Base-by-base conservation (phyloP, 192 early-diverging fungal genomes). In the Physocladia obscura region DNA sequence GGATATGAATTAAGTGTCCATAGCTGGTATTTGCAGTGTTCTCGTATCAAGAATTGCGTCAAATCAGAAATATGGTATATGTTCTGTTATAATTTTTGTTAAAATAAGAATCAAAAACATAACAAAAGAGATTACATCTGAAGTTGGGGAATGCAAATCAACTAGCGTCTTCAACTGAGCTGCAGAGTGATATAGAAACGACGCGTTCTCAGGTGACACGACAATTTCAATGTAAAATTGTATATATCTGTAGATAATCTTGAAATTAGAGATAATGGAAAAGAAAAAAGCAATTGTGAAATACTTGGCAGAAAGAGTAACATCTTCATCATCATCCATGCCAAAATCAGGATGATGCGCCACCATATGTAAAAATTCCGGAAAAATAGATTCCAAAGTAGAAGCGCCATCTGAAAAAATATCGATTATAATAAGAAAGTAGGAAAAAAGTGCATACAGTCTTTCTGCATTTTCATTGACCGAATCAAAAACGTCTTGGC, bases 61-160 rank as follows among this genome's bases (percentile, higher is more conserved):
- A 98, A 74, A 65, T 98, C 96, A 76, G 89, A 89, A 36, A 96
- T 55, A 13, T 90, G 80, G 77, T 96, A 95, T 2, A 95, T 77
- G 52, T 38, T 52, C 27, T 74, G 50, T 69, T 48, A 24, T 2
- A 3, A 22, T 60, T 34, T 39, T 19, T n/a, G n/a, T n/a, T n/a
- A n/a, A n/a, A n/a, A 62, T 44, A 76, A 32, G 8, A 19, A 76
- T 51, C n/a, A 48, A 11, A 37, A 58, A n/a, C 35, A 19, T 19
- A 34, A 17, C 27, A 70, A 69, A 49, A 29, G 27, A n/a, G 38
- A 61, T 75, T 79, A 89, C 89, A 62, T 83, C 55, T 24, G 81
- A 76, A 17, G 80, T 74, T 40, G 65, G 52, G 8, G 78, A 4
- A 34, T 79, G 75, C 2, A 70, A 57, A 82, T 93, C 89, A 5